These are phyloP conservation scores for Trypethelium eluteriae DNA, from an alignment of 495 filamentous ascomycete species.

Conservation along the genomic window DNA sequence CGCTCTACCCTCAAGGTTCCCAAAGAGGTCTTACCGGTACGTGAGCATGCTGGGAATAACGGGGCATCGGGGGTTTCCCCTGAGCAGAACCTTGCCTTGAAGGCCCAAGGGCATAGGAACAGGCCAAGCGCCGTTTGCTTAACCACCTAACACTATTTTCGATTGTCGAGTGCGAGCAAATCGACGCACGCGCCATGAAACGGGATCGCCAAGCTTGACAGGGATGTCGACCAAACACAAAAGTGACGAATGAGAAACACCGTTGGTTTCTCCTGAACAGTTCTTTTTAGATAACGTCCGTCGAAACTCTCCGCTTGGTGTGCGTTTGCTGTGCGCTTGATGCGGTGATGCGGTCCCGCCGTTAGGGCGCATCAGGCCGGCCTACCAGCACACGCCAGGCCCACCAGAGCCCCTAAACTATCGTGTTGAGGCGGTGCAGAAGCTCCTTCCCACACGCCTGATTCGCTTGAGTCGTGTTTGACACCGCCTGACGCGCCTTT, in stretches of 20 bases:
- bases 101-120: neutral
- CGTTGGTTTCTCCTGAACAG: neutral
- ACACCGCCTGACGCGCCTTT: too few species aligned
- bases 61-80: neutral
- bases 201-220: neutral
- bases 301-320: too few species aligned
- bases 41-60: neutral
- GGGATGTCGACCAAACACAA: too few species aligned
- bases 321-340: too few species aligned
- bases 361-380: too few species aligned
- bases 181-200: neutral
- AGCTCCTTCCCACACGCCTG: too few species aligned
- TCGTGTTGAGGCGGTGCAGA: too few species aligned
- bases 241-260: neutral
- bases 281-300: too few species aligned
- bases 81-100: neutral
- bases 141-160: neutral
- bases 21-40: neutral
- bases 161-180: neutral
- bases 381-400: too few species aligned
- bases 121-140: neutral
- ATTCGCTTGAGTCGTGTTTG: too few species aligned
- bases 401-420: too few species aligned
- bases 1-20: neutral
- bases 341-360: too few species aligned